Evolutionary conservation across 805 yeast genomes (phyloP).

Genomic region (Kodamaea laetipori): DNA sequence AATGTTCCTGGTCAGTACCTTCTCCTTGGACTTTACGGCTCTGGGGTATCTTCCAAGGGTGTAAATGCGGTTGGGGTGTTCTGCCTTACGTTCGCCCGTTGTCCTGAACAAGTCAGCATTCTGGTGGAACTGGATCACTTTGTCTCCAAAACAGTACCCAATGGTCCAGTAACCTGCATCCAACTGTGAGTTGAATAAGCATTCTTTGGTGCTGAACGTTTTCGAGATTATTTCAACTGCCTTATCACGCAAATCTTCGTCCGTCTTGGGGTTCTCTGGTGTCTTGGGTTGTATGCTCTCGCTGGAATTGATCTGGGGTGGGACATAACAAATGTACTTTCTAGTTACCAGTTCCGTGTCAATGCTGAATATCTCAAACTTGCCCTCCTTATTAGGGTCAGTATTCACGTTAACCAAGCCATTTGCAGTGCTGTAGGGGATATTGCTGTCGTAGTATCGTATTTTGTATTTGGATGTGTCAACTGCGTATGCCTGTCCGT

Average conservation of each 20-base stretch:
- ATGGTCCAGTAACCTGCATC: conserved; percentile 57
- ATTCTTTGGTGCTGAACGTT: conserved; percentile 23
- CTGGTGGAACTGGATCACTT: conserved; percentile 52
- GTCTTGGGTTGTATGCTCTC: background rate
- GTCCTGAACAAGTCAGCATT: conserved; percentile 23
- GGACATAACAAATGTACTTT: conserved; percentile 27
- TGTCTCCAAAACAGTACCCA: conserved; percentile 50
- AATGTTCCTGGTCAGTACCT: conserved; percentile 1
- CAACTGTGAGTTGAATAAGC: conserved; percentile 27
- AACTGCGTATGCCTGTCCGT: background rate
- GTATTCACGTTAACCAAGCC: conserved; percentile 10
- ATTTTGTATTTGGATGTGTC: conserved; percentile 20
- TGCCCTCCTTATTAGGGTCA: conserved; percentile 13
- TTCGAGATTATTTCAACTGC: conserved; percentile 21
- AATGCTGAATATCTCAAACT: conserved; percentile 21
- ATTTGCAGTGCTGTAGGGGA: conserved; percentile 20
- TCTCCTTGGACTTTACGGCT: conserved; percentile 11
- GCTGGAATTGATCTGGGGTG: conserved; percentile 11
- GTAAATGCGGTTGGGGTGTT: conserved; percentile 34
- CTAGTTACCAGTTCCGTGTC: conserved; percentile 8
- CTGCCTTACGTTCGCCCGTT: conserved; percentile 33
- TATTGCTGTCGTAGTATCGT: conserved; percentile 18
- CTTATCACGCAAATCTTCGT: conserved; percentile 17
- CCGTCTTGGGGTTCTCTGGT: conserved; percentile 2
- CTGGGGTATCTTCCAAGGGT: conserved; percentile 41